phyloP scores from a whole-genome alignment of 2,329 filamentous ascomycete genomes.

The Ophiocordyceps polyrhachis-furcata region DNA sequence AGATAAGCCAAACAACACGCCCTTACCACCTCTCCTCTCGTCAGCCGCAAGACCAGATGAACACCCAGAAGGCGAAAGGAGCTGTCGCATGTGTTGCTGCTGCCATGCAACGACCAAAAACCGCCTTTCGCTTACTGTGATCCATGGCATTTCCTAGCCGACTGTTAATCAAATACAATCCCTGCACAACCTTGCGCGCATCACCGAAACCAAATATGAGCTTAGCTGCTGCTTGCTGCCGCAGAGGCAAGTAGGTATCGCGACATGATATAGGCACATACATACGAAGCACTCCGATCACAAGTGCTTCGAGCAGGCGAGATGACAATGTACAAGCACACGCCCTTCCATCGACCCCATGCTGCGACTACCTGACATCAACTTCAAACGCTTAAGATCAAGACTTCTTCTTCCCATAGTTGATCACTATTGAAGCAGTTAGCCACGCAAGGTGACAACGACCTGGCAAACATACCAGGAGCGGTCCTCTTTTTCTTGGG shows the following conservation, averaged over 20 bases:
- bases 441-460: neutral
- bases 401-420: neutral
- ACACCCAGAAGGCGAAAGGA: neutral
- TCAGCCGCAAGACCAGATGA: neutral
- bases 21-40: too few relatives aligned
- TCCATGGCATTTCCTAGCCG: neutral
- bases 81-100: neutral
- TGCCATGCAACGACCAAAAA: neutral
- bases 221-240: too few relatives aligned
- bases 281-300: neutral
- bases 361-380: neutral
- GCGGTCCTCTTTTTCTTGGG: constrained; percentile 69
- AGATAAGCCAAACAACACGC: too few relatives aligned
- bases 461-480: constrained; percentile 12
- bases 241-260: neutral
- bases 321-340: neutral
- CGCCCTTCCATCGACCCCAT: neutral
- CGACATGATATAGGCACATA: neutral
- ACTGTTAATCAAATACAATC: neutral
- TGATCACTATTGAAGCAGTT: neutral
- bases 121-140: neutral
- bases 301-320: neutral
- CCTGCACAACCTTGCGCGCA: neutral
- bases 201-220: too few relatives aligned
- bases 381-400: neutral